Evolutionary conservation across 2,329 filamentous ascomycete species (phyloP).

Genomic region (Diaporthe nobilis): DNA sequence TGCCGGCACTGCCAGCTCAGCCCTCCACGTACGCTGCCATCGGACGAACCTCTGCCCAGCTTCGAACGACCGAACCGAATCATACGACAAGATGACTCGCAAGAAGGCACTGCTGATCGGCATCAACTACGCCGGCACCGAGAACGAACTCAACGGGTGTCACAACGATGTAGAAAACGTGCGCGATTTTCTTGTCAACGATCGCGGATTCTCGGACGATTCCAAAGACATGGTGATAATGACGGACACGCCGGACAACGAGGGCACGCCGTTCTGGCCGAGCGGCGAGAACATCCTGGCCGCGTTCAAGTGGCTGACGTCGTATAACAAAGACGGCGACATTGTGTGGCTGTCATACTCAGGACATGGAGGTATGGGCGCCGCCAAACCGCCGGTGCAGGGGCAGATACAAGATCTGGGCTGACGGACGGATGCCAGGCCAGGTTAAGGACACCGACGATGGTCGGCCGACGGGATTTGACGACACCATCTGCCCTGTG

Average conservation of each 20-base stretch:
- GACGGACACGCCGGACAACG: conserved; percentile 51
- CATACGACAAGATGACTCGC: conserved; percentile 45
- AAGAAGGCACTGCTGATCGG: conserved; percentile 58
- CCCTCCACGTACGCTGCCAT: not conserved
- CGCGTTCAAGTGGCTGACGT: conserved; percentile 71
- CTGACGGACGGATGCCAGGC: conserved; percentile 43
- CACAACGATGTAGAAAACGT: conserved; percentile 57
- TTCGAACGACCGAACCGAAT: not conserved
- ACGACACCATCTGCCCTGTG: conserved; percentile 68
- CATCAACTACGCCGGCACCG: conserved; percentile 73
- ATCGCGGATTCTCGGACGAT: conserved; percentile 53
- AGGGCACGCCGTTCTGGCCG: conserved; percentile 52
- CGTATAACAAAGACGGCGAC: conserved; percentile 61
- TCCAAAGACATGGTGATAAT: conserved; percentile 54
- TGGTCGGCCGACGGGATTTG: conserved; percentile 54
- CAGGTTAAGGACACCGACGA: conserved; percentile 63
- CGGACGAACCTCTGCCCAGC: not conserved
- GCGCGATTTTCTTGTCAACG: conserved; percentile 53
- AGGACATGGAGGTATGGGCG: conserved; percentile 64
- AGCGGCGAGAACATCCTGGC: conserved; percentile 55
- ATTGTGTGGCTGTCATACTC: conserved; percentile 71
- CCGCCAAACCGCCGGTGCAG: not conserved
- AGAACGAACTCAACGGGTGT: conserved; percentile 70
- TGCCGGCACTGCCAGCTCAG: not conserved
- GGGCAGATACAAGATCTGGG: not conserved